Evolutionary conservation across 176 grass and related monocot genomes (phyloP).

Genomic region (Phoenix dactylifera): DNA sequence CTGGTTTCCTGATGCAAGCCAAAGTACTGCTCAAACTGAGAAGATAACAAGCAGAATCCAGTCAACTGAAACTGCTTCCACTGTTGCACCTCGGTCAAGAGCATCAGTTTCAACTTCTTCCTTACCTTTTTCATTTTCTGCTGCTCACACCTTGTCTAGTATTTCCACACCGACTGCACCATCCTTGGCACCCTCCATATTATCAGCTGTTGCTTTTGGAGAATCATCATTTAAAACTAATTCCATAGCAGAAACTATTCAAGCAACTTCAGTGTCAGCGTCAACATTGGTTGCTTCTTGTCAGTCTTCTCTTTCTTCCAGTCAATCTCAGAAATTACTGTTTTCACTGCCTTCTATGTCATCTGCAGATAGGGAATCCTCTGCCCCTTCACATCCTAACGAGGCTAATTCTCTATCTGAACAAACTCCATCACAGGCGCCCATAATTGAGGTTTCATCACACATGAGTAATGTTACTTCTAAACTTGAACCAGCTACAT

Average conservation of each 20-base stretch:
- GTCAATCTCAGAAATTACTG: background rate
- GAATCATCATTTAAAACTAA: slow-evolving; percentile 12
- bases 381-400: background rate
- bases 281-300: slow-evolving; percentile 1
- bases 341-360: slow-evolving; percentile 2
- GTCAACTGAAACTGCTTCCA: slow-evolving; percentile 24
- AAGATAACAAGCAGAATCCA: slow-evolving; percentile 12
- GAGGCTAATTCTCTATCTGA: slow-evolving; percentile 15
- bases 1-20: slow-evolving; percentile 19
- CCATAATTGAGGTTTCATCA: slow-evolving; percentile 22
- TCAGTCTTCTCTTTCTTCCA: slow-evolving; percentile 6
- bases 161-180: slow-evolving; percentile 19
- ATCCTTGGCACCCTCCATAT: slow-evolving; percentile 7
- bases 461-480: slow-evolving; percentile 24
- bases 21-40: slow-evolving; percentile 23
- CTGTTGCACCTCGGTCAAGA: slow-evolving; percentile 16
- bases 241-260: background rate
- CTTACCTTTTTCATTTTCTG: background rate
- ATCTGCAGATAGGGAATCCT: slow-evolving; percentile 6
- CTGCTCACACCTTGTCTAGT: background rate
- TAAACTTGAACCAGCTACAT: slow-evolving; percentile 35
- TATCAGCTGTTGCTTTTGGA: slow-evolving; percentile 4
- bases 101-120: slow-evolving; percentile 18
- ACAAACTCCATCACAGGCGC: slow-evolving; percentile 25
- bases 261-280: slow-evolving; percentile 1